These are phyloP conservation scores for Bipolaris bicolor DNA, from an alignment of 2,329 filamentous ascomycete genomes.

Conservation along the genomic window DNA sequence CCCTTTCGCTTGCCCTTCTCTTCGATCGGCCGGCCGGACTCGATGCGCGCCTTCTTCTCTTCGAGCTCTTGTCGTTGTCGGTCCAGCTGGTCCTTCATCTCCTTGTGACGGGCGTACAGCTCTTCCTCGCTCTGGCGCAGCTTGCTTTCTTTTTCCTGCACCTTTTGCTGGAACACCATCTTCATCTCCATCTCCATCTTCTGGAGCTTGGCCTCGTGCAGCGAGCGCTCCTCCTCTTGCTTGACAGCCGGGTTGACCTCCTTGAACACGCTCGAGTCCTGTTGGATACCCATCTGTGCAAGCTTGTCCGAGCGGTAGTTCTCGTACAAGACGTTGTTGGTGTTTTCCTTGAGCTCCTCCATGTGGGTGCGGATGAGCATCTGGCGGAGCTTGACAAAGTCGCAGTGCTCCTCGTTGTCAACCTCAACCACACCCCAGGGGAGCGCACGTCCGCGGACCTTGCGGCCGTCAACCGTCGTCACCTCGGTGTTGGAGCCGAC, in stretches of 20 bases:
- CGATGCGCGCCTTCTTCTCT: conserved; percentile 96
- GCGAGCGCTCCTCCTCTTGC: conserved; percentile 96
- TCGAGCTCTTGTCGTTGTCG: conserved; percentile 93
- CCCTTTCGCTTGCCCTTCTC: conserved; percentile 99
- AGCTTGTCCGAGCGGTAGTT: conserved; percentile 99
- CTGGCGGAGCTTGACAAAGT: conserved; percentile 99
- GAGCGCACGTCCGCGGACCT: conserved; percentile 93
- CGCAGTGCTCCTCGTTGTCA: conserved; percentile 99
- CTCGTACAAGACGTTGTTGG: conserved; percentile 98
- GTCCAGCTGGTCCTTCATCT: conserved; percentile 99
- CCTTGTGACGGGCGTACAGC: conserved; percentile 94
- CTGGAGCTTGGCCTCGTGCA: conserved; percentile 99
- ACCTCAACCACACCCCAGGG: conserved; percentile 99
- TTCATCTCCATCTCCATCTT: conserved; percentile 99
- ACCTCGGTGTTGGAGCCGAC: conserved; percentile 97
- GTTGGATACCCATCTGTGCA: conserved; percentile 95
- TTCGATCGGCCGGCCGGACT: conserved; percentile 93
- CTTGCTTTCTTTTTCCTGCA: conserved; percentile 99
- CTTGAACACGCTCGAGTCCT: conserved; percentile 99
- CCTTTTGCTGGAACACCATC: conserved; percentile 99
- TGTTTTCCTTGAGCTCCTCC: conserved; percentile 99
- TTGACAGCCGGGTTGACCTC: conserved; percentile 99
- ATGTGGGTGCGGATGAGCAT: conserved; percentile 99
- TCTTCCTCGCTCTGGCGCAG: conserved; percentile 99
- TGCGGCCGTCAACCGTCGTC: conserved; percentile 86